Evolutionary conservation across 306 rosid species (phyloP), one percentile per base, ranked within the genome.

Genomic region (Vigna reflexopilosa): DNA sequence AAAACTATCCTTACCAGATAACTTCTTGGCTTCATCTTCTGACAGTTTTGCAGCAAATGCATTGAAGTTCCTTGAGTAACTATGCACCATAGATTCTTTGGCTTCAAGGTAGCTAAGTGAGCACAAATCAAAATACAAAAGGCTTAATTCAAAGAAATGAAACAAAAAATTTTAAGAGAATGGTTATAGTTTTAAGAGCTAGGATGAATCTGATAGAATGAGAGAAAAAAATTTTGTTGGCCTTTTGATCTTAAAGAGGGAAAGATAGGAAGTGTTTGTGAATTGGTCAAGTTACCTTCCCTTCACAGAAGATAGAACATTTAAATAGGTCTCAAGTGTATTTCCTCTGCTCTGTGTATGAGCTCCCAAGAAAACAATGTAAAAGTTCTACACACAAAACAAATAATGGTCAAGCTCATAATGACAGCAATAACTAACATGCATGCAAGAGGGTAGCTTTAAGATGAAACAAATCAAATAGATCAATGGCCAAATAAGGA

Each of bases 1-100:
- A 36, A 42, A 36, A 38, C 15, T 36, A n/a, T 34, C 32, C 73
- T 38, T 86, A 91, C 98, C 28, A 42, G 89, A 88, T 71, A 95
- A 82, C 52, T 57, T 82, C 7, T 84, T 38, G 71, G 93, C 97
- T 85, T 95, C 98, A 34, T 81, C 78, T 47, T 84, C 76, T 9
- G 90, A 82, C 11, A 93, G 86, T 85, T 87, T 92, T 54, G 98
- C 98, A 70, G 97, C 97, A 81, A 95, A 91, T 12, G 97, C 98
- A 81, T 95, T 91, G 85, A 95, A 92, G 86, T 87, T 89, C 69
- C 90, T 88, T 12, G 90, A 81, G 63, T 95, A 95, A 85, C 98
- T 93, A 61, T 95, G 78, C 13, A 86, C 96, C 78, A 93, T 75
- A 72, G 93, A 86, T 57, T 92, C 86, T 57, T 83, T 63, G 42